Evolutionary conservation across 192 early-diverging fungal species (phyloP).

Genomic region (Gaertneriomyces sp.): DNA sequence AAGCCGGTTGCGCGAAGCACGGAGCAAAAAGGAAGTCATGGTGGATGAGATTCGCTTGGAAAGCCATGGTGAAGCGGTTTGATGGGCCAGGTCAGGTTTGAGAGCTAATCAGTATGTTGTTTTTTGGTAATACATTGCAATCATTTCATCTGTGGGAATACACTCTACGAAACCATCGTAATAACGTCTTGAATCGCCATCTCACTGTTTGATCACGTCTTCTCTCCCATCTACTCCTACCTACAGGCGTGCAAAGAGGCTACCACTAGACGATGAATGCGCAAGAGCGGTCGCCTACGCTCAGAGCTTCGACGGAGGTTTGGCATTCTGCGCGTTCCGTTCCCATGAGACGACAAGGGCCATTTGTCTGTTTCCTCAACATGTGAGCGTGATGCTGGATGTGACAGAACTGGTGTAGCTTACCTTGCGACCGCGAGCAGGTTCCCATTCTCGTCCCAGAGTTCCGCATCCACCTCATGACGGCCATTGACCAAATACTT

Average conservation of each 20-base stretch:
- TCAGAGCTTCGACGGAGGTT: too few species aligned
- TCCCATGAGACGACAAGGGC: constrained; percentile 14
- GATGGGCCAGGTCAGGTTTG: neutral
- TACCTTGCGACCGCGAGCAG: constrained; percentile 7
- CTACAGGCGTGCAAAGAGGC: too few species aligned
- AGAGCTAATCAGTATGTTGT: neutral
- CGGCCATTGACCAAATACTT: neutral
- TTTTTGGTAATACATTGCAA: neutral
- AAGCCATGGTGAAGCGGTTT: neutral
- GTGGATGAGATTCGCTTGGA: constrained; percentile 26
- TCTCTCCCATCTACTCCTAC: too few species aligned
- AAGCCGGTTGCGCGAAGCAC: constrained; percentile 11
- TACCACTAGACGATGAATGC: too few species aligned
- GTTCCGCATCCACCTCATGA: constrained; percentile 6
- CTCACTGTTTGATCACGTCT: too few species aligned
- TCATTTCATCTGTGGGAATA: too few species aligned
- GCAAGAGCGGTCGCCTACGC: too few species aligned
- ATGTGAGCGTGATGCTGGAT: neutral
- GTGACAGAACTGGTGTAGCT: neutral
- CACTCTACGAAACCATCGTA: too few species aligned
- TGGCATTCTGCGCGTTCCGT: neutral
- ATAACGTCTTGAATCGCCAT: too few species aligned
- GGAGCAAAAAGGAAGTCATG: neutral
- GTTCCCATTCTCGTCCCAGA: neutral
- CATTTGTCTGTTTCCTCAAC: constrained; percentile 5